A percentile compares a stretch with the other conserved stretches of the same genome.
Evolutionary conservation across 345 rosid genomes (phyloP).

Genomic region (Leavenworthia alabamica): DNA sequence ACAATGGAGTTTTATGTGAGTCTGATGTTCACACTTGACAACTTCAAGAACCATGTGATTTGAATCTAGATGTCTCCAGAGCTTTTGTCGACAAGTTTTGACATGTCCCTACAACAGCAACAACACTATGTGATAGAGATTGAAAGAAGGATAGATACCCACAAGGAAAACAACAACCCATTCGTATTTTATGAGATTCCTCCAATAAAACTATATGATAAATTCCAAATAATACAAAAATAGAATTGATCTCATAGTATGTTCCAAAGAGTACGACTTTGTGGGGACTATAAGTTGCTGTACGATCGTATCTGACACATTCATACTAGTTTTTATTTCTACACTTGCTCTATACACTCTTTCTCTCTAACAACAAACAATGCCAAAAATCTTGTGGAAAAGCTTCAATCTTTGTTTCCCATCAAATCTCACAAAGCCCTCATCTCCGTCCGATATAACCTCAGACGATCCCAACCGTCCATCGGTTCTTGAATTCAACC

Average conservation of each 20-base stretch:
- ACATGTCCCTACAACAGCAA: slow-evolving; percentile 27
- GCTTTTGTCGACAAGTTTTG: slow-evolving; percentile 20
- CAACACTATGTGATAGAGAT: slow-evolving; percentile 15
- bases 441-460: slow-evolving; percentile 1
- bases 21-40: slow-evolving; percentile 24
- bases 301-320: slow-evolving; percentile 7
- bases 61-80: slow-evolving; percentile 23
- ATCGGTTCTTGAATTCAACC: slow-evolving; percentile 18
- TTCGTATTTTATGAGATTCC: slow-evolving; percentile 20
- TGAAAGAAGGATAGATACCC: no score
- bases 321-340: slow-evolving; percentile 14
- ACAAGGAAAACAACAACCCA: slow-evolving; percentile 18
- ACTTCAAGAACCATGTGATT: slow-evolving; percentile 24
- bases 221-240: slow-evolving; percentile 17
- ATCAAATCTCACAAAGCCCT: slow-evolving; percentile 15
- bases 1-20: slow-evolving; percentile 12
- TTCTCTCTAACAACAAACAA: slow-evolving; percentile 8
- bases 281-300: slow-evolving; percentile 23
- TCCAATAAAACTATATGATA: slow-evolving; percentile 5
- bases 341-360: slow-evolving; percentile 9
- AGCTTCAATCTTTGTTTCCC: slow-evolving; percentile 27
- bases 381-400: slow-evolving; percentile 32
- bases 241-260: slow-evolving; percentile 4
- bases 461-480: slow-evolving; percentile 22
- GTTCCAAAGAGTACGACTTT: slow-evolving; percentile 12